Conservation (phyloP, 2,329 filamentous ascomycete genomes). For the Conoideocrella luteorostrata region DNA sequence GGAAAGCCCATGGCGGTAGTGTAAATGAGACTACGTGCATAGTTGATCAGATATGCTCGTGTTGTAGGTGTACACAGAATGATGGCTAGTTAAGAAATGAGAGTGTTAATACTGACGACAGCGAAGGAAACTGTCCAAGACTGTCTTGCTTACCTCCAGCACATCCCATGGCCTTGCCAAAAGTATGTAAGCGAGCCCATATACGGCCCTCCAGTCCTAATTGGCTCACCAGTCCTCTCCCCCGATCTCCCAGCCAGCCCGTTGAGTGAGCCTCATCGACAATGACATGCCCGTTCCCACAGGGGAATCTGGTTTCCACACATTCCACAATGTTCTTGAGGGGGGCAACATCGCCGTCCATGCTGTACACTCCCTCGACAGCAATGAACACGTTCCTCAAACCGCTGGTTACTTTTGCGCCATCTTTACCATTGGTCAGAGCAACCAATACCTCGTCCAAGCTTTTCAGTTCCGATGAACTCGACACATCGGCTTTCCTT, state of each 20-base stretch:
- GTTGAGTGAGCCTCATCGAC: conserved; percentile 65
- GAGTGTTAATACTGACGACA: background rate
- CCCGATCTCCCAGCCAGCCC: conserved; percentile 50
- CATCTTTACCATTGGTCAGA: conserved; percentile 27
- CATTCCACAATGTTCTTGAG: conserved; percentile 52
- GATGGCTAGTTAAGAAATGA: conserved; percentile 27
- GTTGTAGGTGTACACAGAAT: conserved; percentile 56
- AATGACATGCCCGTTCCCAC: conserved; percentile 54
- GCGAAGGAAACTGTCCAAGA: rapidly evolving
- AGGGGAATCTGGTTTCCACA: conserved; percentile 49
- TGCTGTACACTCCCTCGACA: conserved; percentile 69
- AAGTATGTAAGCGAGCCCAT: conserved; percentile 56
- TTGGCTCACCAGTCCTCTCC: conserved; percentile 52
- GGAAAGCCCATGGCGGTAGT: conserved; percentile 63
- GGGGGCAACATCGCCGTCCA: conserved; percentile 72
- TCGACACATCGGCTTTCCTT: background rate
- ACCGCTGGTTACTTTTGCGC: conserved; percentile 27
- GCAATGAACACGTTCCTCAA: conserved; percentile 57
- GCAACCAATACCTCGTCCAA: conserved; percentile 22
- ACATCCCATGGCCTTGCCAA: conserved; percentile 61
- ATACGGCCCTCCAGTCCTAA: conserved; percentile 49
- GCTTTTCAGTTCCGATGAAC: background rate
- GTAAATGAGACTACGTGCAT: conserved; percentile 69
- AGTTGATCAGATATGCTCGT: conserved; percentile 64
- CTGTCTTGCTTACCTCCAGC: conserved; percentile 54